These are phyloP conservation scores for Trichosanthes truncata DNA, from an alignment of 306 rosid species.

Conservation along the genomic window DNA sequence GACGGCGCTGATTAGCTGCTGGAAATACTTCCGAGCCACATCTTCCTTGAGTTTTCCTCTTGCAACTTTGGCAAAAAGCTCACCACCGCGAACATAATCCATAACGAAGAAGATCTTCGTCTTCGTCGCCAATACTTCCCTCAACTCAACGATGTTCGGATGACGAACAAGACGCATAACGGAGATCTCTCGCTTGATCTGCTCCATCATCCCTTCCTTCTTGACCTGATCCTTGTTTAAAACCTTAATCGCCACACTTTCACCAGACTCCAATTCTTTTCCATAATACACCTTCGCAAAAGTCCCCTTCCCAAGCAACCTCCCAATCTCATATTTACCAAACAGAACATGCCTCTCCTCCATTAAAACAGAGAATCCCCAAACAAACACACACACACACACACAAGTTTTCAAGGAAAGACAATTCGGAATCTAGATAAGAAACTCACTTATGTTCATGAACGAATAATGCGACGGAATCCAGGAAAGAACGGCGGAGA, in stretches of 20 bases:
- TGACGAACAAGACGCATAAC: slow-evolving; percentile 61
- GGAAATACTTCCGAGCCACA: slow-evolving; percentile 55
- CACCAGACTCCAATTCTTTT: slow-evolving; percentile 33
- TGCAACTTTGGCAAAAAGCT: slow-evolving; percentile 61
- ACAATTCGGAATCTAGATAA: background rate
- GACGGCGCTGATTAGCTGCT: slow-evolving; percentile 58
- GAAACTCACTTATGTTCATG: background rate
- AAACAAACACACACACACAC: background rate
- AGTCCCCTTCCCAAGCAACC: slow-evolving; percentile 64
- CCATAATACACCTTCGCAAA: slow-evolving; percentile 73
- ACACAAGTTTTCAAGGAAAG: background rate
- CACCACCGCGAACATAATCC: slow-evolving; percentile 77
- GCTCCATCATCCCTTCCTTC: slow-evolving; percentile 70
- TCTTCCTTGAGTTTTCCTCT: slow-evolving; percentile 55
- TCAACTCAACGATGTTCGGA: slow-evolving; percentile 60
- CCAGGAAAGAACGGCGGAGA: slow-evolving; percentile 25
- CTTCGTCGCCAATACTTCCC: slow-evolving; percentile 72
- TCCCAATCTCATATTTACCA: slow-evolving; percentile 57
- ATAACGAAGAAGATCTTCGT: slow-evolving; percentile 65
- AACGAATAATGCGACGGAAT: slow-evolving; percentile 13
- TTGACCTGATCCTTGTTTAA: slow-evolving; percentile 50
- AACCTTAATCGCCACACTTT: slow-evolving; percentile 65
- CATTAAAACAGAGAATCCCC: slow-evolving; percentile 16
- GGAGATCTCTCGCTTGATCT: slow-evolving; percentile 64
- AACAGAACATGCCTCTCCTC: slow-evolving; percentile 40